phyloP scores from a whole-genome alignment of 352 stramenopile genomes.

The Pythium coloratum region DNA sequence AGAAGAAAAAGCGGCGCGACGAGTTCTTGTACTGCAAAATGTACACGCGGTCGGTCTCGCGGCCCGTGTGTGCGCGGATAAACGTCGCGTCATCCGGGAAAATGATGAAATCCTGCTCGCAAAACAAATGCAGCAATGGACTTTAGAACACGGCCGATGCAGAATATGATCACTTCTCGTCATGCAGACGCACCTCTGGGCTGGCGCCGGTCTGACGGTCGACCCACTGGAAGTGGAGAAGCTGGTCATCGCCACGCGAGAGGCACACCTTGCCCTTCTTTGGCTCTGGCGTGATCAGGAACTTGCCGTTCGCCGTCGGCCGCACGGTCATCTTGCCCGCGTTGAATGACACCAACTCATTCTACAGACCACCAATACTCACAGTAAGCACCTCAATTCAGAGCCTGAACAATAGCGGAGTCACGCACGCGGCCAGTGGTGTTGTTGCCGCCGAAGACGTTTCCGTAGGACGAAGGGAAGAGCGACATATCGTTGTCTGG shows the following conservation, averaged over 20 bases:
- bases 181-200: constrained; percentile 46
- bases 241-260: constrained; percentile 85
- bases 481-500: constrained; percentile 39
- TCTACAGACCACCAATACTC: constrained; percentile 32
- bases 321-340: constrained; percentile 88
- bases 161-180: not conserved
- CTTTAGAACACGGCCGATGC: not conserved
- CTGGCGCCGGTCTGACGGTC: constrained; percentile 83
- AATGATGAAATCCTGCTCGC: constrained; percentile 87
- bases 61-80: constrained; percentile 86
- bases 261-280: constrained; percentile 91
- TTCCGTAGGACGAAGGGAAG: constrained; percentile 75
- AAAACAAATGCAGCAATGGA: no score
- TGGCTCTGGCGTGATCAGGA: constrained; percentile 85
- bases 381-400: not conserved
- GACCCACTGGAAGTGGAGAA: constrained; percentile 93
- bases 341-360: constrained; percentile 90
- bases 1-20: constrained; percentile 93
- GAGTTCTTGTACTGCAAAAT: constrained; percentile 93
- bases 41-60: constrained; percentile 85
- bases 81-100: constrained; percentile 91
- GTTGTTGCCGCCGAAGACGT: constrained; percentile 72
- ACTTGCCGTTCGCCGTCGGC: constrained; percentile 78
- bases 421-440: constrained; percentile 48
- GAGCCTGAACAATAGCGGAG: not conserved